A percentile compares a stretch with the other conserved stretches of the same genome.
Evolutionary conservation across 2,329 filamentous ascomycete species (phyloP).

Genomic region (Neobulgaria alba): DNA sequence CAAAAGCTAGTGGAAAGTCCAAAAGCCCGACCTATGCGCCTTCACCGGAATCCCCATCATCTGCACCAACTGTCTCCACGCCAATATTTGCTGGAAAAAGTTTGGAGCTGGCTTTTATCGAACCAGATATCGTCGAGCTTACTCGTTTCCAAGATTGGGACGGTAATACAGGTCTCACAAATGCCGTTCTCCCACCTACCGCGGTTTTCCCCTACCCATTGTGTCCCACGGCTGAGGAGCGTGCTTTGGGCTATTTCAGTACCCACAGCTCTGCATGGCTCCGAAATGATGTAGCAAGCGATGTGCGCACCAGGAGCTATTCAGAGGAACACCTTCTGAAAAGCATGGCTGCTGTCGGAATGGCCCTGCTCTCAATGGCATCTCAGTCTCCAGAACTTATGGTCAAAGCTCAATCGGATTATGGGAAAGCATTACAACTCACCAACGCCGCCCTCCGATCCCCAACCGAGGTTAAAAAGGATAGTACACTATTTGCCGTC

Average conservation of each 20-base stretch:
- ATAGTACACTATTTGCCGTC: constrained; percentile 46
- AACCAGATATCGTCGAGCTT: neutral
- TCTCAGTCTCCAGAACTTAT: constrained; percentile 32
- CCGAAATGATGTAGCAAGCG: constrained; percentile 41
- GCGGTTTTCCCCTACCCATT: constrained; percentile 25
- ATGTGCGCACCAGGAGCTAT: constrained; percentile 34
- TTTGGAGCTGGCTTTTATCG: neutral
- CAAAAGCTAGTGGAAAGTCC: constrained; percentile 8
- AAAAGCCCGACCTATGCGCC: neutral
- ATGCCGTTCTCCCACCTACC: constrained; percentile 27
- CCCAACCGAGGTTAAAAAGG: constrained; percentile 39
- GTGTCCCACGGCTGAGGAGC: constrained; percentile 23
- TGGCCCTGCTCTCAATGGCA: constrained; percentile 40
- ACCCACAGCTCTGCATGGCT: constrained; percentile 13
- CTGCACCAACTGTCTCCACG: neutral
- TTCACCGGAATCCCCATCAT: neutral
- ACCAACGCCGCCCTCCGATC: constrained; percentile 42
- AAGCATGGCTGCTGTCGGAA: constrained; percentile 46
- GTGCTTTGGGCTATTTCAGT: constrained; percentile 18
- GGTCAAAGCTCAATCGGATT: constrained; percentile 40
- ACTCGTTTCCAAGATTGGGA: neutral
- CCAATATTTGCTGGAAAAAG: neutral
- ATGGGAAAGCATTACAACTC: constrained; percentile 41
- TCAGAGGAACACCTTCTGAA: constrained; percentile 39
- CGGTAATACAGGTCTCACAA: constrained; percentile 3